Evolutionary conservation across 768 basidiomycete genomes (phyloP), one percentile per base, ranked within the genome.

Genomic region (Mycena pura): DNA sequence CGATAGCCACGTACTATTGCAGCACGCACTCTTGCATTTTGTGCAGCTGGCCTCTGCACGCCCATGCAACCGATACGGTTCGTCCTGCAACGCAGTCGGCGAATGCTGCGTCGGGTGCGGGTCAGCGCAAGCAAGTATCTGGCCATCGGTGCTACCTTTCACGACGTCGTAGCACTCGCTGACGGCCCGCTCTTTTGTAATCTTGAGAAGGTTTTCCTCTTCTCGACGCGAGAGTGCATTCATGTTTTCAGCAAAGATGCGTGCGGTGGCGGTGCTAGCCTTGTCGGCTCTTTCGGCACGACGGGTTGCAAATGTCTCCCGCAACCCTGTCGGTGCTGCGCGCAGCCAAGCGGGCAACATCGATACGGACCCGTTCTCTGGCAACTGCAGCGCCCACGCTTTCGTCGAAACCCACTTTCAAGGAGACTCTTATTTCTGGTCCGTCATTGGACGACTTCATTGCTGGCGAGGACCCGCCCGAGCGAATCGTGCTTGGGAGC

Each of bases 151-250:
- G 45, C 24, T 34, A 88, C 94, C 90, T 85, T 87, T 89, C 5
- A 95, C 90, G 6, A 92, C 62, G 1, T 78, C 62, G 68, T 93
- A 89, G 64, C 93, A 95, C 73, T 92, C 89, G 68, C 85, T 87
- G 70, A 95, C 74, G 13, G 94, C 93, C 57, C 82, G 80, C 15
- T 87, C 85, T 70, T 95, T 95, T 9, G 92, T 90, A 22, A 90
- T 80, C 74, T 95, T 95, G 36, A 90, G 74, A 38, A 96, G 83
- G 8, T 88, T 89, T 43, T 96, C 93, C 72, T 96, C 93, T 77
- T 95, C 93, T 47, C 93, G 84, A 56, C 92, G 84, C 34, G 93
- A 95, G 29, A 95, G 84, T 39, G 92, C 83, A 74, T 93, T 87
- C 93, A 95, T 95, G 34, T 45, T 50, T 32, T 52, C 54, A 59